A percentile compares a stretch with the other conserved stretches of the same genome.
Evolutionary conservation across 441 rosid genomes (phyloP).

Genomic region (Eutrema salsugineum): DNA sequence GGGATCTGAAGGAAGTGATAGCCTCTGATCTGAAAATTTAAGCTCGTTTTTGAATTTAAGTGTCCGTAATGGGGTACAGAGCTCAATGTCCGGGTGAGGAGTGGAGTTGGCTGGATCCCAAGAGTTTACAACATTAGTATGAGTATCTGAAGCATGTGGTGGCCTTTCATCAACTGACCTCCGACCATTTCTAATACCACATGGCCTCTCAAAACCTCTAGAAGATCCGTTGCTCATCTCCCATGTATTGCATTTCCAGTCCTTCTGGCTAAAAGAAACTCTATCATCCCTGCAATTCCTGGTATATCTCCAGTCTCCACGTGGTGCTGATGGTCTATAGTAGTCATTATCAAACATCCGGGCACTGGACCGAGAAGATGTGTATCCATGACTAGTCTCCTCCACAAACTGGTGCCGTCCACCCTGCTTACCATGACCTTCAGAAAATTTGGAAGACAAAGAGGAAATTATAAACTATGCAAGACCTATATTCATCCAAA

Average conservation of each 20-base stretch:
- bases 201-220: constrained; percentile 42
- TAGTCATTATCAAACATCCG: constrained; percentile 67
- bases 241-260: constrained; percentile 71
- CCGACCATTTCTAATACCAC: constrained; percentile 52
- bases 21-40: constrained; percentile 26
- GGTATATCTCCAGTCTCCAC: constrained; percentile 71
- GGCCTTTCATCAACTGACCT: constrained; percentile 63
- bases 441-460: constrained; percentile 38
- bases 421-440: constrained; percentile 97
- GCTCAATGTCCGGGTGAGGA: constrained; percentile 13
- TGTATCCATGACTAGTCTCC: constrained; percentile 63
- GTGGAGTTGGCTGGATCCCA: constrained; percentile 32
- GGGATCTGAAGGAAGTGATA: constrained; percentile 15
- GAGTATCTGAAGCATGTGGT: constrained; percentile 42
- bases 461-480: constrained; percentile 5
- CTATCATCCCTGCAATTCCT: constrained; percentile 67
- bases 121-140: constrained; percentile 43
- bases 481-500: not conserved
- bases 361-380: constrained; percentile 52
- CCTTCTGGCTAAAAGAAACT: constrained; percentile 65
- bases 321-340: constrained; percentile 45
- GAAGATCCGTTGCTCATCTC: constrained; percentile 69
- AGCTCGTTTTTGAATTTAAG: constrained; percentile 20
- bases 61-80: constrained; percentile 22
- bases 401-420: constrained; percentile 72